Evolutionary conservation across 805 yeast species (phyloP), one percentile per base, ranked within the genome.

Genomic region (Kodamaea kaohsiungensis): DNA sequence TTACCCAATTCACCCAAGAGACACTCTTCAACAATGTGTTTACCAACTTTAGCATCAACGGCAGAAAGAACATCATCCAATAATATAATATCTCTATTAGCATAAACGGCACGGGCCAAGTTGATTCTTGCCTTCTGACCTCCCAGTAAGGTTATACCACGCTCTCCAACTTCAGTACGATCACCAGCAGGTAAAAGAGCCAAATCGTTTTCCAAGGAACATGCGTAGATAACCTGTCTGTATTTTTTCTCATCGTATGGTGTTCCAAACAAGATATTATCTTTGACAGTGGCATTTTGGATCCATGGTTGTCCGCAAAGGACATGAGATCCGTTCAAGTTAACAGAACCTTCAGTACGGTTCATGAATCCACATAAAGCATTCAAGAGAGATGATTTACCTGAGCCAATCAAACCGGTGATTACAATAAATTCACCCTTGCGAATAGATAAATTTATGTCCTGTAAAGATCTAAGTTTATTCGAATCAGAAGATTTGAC

Each of bases 31-130:
- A 89, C 82, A 49, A 89, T 87, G 61, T 86, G 91, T 53, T 81
- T 82, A n/a, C 95, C 96, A 46, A 89, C 96, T 62, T 88, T 85
- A 30, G 93, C 91, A 69, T 89, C 96, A 7, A 89, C 95, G 3
- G 96, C 96, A 71, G 89, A 83, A 53, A 89, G 76, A 10, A 89
- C 90, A 66, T 89, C 96, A 65, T 89, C 96, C 51, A 89, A 69
- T 49, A 89, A 68, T 40, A 86, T 78, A 22, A 88, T 85, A 63
- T 87, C 90, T 16, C 80, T 79, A 25, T 84, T 77, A 10, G 86
- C 82, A 63, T 89, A 89, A 2, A 88, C 90, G 1, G 93, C 87
- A 65, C 96, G 79, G 2, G 96, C 96, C 55, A 89, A 71, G 62
- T 83, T 82, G 50, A 89, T 80, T 66, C 96, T 80, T 0, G 96